Percentiles rank a stretch among this genome's conserved stretches.
These are phyloP conservation scores for Mucuna pruriens DNA, from an alignment of 306 rosid species.

Conservation along the genomic window DNA sequence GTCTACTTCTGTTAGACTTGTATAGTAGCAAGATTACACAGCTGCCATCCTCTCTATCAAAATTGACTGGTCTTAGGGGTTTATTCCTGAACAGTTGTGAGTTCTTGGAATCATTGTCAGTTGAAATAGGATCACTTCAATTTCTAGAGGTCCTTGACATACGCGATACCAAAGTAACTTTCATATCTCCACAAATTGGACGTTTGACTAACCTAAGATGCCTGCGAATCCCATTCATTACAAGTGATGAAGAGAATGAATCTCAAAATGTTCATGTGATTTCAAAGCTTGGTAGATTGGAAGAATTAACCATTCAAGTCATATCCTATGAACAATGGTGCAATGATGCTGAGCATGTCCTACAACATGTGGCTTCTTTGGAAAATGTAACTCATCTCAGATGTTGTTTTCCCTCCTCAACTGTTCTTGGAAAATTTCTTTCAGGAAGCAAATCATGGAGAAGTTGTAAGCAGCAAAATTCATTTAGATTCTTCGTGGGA, in stretches of 20 bases:
- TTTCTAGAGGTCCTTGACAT: constrained; percentile 45
- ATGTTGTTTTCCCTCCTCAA: constrained; percentile 26
- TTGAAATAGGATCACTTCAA: constrained; percentile 15
- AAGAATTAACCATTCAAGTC: constrained; percentile 44
- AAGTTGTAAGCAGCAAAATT: background rate
- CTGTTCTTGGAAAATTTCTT: constrained; percentile 23
- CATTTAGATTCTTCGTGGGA: constrained; percentile 43
- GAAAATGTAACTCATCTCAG: constrained; percentile 34
- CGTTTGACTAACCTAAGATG: constrained; percentile 27
- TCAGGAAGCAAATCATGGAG: constrained; percentile 18
- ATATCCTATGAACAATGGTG: background rate
- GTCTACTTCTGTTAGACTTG: constrained; percentile 34
- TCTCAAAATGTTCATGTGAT: constrained; percentile 12
- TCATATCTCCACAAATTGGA: constrained; percentile 9
- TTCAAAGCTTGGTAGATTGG: constrained; percentile 28
- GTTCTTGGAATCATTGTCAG: background rate
- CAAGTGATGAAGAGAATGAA: background rate
- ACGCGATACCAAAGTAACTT: constrained; percentile 6
- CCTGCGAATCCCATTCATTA: constrained; percentile 25
- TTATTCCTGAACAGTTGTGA: constrained; percentile 31
- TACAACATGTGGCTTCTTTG: constrained; percentile 33
- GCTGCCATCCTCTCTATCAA: constrained; percentile 35
- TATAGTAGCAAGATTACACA: background rate
- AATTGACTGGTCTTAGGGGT: constrained; percentile 12
- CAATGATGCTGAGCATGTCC: background rate